Evolutionary conservation across 164 flowering plant species (phyloP).

Genomic region (Aristolochia californica): DNA sequence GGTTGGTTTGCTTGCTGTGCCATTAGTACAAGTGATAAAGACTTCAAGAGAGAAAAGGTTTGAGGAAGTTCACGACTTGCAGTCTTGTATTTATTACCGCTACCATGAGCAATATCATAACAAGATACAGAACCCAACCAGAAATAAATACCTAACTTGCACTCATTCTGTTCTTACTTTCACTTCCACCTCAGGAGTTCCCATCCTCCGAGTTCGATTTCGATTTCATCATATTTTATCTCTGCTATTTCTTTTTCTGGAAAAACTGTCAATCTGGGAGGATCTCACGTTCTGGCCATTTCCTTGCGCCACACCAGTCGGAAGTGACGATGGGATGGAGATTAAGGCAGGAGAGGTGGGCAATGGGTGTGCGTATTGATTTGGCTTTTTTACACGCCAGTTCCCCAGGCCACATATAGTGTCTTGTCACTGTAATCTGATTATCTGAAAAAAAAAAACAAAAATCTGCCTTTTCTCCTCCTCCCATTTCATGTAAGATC

Average conservation of each 20-base stretch:
- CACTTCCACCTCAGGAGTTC: too few relatives aligned
- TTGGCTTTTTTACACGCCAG: conserved; percentile 5
- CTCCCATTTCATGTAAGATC: not conserved
- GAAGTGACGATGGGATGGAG: not conserved
- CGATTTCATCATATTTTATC: too few relatives aligned
- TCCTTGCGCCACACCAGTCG: not conserved
- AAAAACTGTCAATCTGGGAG: not conserved
- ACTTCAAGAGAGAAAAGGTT: not conserved
- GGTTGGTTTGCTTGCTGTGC: too few relatives aligned
- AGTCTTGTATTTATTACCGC: too few relatives aligned
- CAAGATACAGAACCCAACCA: too few relatives aligned
- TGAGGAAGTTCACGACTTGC: too few relatives aligned
- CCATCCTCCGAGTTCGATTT: too few relatives aligned
- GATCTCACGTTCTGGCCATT: not conserved
- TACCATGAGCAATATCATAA: too few relatives aligned
- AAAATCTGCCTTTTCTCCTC: not conserved
- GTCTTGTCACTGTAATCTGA: conserved; percentile 1
- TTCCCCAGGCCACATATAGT: not conserved
- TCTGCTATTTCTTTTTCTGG: not conserved
- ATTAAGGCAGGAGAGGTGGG: not conserved
- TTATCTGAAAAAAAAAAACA: too few relatives aligned
- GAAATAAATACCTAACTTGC: too few relatives aligned
- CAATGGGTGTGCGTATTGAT: conserved; percentile 2
- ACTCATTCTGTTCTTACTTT: too few relatives aligned
- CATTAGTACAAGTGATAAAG: not conserved